These are phyloP conservation scores for Firmiana major DNA, from an alignment of 345 rosid species.

Conservation along the genomic window DNA sequence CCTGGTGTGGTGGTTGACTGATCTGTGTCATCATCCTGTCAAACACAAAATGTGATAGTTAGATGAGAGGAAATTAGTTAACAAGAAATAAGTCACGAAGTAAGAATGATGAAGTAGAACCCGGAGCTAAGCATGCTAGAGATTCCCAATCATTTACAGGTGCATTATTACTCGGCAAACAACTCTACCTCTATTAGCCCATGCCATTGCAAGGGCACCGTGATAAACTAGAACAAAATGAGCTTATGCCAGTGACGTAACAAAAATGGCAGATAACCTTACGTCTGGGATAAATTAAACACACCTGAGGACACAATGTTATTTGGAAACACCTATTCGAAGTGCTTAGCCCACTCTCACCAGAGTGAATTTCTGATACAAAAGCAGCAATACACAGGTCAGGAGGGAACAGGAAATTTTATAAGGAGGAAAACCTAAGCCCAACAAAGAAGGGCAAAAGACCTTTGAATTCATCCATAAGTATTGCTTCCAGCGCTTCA, in stretches of 20 bases:
- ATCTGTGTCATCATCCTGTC: constrained; percentile 78
- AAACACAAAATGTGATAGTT: constrained; percentile 12
- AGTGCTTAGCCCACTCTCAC: constrained; percentile 91
- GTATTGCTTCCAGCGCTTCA: constrained; percentile 93
- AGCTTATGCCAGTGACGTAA: not conserved
- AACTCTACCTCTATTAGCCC: not conserved
- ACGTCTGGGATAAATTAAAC: not conserved
- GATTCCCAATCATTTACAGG: not conserved
- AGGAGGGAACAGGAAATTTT: not conserved
- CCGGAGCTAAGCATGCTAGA: not conserved
- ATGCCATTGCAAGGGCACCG: not conserved
- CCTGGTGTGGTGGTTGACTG: constrained; percentile 64
- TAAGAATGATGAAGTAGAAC: not conserved
- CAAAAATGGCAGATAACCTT: not conserved
- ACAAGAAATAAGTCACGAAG: not conserved
- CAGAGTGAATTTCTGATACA: constrained; percentile 67
- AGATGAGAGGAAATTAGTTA: constrained; percentile 6
- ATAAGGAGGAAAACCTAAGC: constrained; percentile 17
- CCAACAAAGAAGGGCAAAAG: constrained; percentile 3
- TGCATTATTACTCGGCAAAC: not conserved
- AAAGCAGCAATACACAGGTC: constrained; percentile 10
- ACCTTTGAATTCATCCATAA: constrained; percentile 98
- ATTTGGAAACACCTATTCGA: constrained; percentile 84
- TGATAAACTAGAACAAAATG: not conserved
- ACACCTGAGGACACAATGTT: constrained; percentile 77